Evolutionary conservation across 2,329 filamentous ascomycete genomes (phyloP).

Genomic region (Paraphaeosphaeria minitans): DNA sequence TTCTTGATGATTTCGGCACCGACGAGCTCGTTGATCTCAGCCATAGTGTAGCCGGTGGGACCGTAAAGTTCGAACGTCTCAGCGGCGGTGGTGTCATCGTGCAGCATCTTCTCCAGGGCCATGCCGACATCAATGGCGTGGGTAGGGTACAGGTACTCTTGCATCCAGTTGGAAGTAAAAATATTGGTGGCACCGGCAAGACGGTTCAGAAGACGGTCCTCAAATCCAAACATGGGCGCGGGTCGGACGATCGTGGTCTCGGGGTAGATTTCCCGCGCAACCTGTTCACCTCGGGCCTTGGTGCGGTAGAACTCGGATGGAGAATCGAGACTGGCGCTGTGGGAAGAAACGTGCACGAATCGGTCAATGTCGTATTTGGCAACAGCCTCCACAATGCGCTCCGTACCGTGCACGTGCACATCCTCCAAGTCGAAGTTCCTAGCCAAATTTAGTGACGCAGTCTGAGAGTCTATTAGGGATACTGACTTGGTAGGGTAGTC

Average conservation of each 20-base stretch:
- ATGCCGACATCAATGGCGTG: slow-evolving; percentile 90
- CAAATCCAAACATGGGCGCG: slow-evolving; percentile 91
- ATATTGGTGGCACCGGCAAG: slow-evolving; percentile 81
- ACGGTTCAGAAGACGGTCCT: slow-evolving; percentile 87
- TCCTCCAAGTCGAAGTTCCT: slow-evolving; percentile 94
- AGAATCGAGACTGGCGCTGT: slow-evolving; percentile 83
- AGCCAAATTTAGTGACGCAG: background rate
- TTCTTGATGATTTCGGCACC: slow-evolving; percentile 92
- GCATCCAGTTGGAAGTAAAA: slow-evolving; percentile 90
- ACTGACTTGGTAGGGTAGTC: slow-evolving; percentile 93
- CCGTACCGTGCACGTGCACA: slow-evolving; percentile 88
- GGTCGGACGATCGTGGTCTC: slow-evolving; percentile 97
- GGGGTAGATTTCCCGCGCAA: slow-evolving; percentile 87
- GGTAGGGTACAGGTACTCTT: slow-evolving; percentile 87
- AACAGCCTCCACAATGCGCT: slow-evolving; percentile 90
- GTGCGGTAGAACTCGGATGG: slow-evolving; percentile 88
- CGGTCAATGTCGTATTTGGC: slow-evolving; percentile 98
- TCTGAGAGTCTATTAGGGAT: background rate
- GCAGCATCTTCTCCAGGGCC: slow-evolving; percentile 86
- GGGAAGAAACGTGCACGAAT: slow-evolving; percentile 94
- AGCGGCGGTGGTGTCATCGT: slow-evolving; percentile 86
- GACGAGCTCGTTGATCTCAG: slow-evolving; percentile 83
- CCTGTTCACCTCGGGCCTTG: slow-evolving; percentile 84
- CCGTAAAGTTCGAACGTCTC: slow-evolving; percentile 96
- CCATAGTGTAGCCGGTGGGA: slow-evolving; percentile 88